A percentile compares a stretch with the other conserved stretches of the same genome.
phyloP scores from a whole-genome alignment of 2,329 filamentous ascomycete genomes.

The Alternaria tenuissima region DNA sequence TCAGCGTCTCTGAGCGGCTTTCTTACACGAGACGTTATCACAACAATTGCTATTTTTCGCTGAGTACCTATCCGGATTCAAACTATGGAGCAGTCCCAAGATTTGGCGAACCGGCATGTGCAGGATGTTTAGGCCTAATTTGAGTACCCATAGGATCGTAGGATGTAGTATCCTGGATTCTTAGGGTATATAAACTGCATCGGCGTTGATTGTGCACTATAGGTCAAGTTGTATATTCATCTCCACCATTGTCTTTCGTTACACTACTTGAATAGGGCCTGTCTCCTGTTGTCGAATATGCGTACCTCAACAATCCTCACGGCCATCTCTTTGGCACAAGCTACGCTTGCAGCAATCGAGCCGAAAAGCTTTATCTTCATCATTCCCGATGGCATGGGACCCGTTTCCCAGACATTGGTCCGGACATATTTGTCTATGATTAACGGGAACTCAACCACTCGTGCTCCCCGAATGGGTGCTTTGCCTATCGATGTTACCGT shows the following conservation, averaged over 20 bases:
- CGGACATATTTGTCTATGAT: constrained; percentile 32
- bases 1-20: not conserved
- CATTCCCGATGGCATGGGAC: constrained; percentile 36
- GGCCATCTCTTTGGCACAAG: constrained; percentile 3
- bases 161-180: not conserved
- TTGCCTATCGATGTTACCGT: constrained; percentile 30
- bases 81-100: not conserved
- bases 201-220: not conserved
- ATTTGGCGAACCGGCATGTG: not conserved
- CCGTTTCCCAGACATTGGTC: constrained; percentile 34
- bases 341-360: constrained; percentile 5
- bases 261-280: not conserved
- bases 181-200: not conserved
- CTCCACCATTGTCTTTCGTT: not conserved
- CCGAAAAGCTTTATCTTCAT: constrained; percentile 35
- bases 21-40: not conserved
- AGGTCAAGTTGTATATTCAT: not conserved
- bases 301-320: not conserved
- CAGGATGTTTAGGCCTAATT: not conserved
- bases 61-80: not conserved
- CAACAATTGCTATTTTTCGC: not conserved
- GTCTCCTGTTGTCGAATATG: not conserved
- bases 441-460: constrained; percentile 26
- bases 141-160: not conserved
- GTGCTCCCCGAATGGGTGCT: constrained; percentile 26